Evolutionary conservation across 805 yeast species (phyloP).

Genomic region (Osmozyma mogii): DNA sequence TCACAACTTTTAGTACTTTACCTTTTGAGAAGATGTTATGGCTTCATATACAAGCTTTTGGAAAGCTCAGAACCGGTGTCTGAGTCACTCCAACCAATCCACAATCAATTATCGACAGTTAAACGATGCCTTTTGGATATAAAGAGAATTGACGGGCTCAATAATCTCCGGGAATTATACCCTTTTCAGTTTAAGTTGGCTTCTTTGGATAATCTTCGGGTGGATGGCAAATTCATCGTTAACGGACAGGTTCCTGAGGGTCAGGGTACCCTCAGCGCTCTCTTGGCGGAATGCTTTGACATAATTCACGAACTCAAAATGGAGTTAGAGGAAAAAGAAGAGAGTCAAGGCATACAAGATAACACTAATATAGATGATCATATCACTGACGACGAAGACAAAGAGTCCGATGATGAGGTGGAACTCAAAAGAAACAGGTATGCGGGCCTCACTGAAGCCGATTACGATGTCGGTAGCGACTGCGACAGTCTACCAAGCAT

Average conservation of each 20-base stretch:
- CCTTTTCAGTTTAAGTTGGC: constrained; percentile 95
- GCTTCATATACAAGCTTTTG: constrained; percentile 78
- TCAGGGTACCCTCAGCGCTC: constrained; percentile 88
- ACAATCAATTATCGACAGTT: constrained; percentile 88
- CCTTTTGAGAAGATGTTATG: constrained; percentile 82
- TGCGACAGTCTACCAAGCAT: constrained; percentile 18
- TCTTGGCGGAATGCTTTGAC: constrained; percentile 91
- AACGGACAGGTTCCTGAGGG: constrained; percentile 94
- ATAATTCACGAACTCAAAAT: constrained; percentile 84
- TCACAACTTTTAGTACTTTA: constrained; percentile 52
- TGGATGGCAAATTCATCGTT: constrained; percentile 87
- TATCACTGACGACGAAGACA: constrained; percentile 12
- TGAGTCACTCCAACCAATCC: constrained; percentile 88
- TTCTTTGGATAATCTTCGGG: constrained; percentile 76
- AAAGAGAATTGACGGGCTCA: constrained; percentile 86
- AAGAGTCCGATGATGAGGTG: constrained; percentile 35
- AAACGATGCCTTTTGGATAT: constrained; percentile 84
- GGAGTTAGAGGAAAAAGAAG: constrained; percentile 64
- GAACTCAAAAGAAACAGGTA: constrained; percentile 36
- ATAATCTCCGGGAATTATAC: constrained; percentile 79
- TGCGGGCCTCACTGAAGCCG: constrained; percentile 38
- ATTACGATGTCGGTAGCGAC: constrained; percentile 34
- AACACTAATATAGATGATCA: too few relatives aligned
- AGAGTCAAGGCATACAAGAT: too few relatives aligned
- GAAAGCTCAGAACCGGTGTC: constrained; percentile 94